Evolutionary conservation across 345 rosid genomes (phyloP).

Genomic region (Corymbia maculata): DNA sequence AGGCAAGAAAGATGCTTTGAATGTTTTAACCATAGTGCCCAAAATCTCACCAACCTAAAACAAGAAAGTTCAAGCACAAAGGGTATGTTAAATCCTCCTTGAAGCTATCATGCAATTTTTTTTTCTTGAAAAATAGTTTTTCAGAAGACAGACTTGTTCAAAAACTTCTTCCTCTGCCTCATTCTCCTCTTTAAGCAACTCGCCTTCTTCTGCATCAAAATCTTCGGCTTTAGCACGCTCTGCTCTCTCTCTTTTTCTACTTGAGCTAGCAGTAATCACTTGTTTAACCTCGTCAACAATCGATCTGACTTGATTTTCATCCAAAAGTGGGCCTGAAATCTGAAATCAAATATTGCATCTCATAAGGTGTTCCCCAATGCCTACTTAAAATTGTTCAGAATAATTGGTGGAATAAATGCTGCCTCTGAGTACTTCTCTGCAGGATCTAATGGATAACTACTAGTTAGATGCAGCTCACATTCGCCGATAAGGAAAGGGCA

Average conservation of each 20-base stretch:
- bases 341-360: slow-evolving; percentile 16
- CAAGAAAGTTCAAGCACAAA: background rate
- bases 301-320: slow-evolving; percentile 82
- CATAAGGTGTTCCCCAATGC: background rate
- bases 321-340: slow-evolving; percentile 79
- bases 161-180: slow-evolving; percentile 99
- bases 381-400: background rate
- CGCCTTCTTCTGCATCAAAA: slow-evolving; percentile 97
- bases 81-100: background rate
- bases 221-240: slow-evolving; percentile 96
- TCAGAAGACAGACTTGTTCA: slow-evolving; percentile 72
- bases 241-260: slow-evolving; percentile 87
- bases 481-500: background rate
- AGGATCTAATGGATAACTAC: background rate
- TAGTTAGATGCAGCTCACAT: background rate
- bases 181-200: slow-evolving; percentile 96
- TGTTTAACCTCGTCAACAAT: slow-evolving; percentile 88
- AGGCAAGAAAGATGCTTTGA: slow-evolving; percentile 85
- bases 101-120: background rate
- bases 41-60: slow-evolving; percentile 93
- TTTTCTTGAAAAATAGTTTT: background rate
- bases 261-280: slow-evolving; percentile 93
- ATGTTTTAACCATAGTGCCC: slow-evolving; percentile 97
- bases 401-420: background rate
- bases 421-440: background rate